These are phyloP conservation scores for Fulvia fulva DNA, from an alignment of 2,329 filamentous ascomycete species.

Conservation along the genomic window DNA sequence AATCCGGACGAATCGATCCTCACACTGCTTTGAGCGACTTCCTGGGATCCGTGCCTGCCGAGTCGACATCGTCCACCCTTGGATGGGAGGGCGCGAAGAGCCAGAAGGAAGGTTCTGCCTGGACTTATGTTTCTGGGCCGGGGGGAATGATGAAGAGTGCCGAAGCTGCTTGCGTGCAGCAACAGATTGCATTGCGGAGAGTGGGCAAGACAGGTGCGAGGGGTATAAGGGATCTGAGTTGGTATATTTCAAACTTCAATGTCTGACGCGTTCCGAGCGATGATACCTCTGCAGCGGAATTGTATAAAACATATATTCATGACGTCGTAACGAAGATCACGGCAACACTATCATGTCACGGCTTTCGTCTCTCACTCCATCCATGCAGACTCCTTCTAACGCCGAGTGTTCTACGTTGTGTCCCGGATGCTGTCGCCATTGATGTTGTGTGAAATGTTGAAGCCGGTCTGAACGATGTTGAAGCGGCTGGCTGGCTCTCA, in stretches of 20 bases:
- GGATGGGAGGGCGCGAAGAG: neutral
- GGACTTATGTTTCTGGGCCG: neutral
- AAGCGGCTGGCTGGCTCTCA: neutral
- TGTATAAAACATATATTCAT: neutral
- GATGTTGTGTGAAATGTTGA: constrained; percentile 44
- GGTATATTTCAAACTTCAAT: neutral
- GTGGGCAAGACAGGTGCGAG: neutral
- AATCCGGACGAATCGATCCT: neutral
- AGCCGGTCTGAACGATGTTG: constrained; percentile 32
- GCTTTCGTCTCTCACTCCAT: constrained; percentile 34
- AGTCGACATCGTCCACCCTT: neutral
- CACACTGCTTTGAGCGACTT: neutral
- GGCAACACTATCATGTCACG: neutral
- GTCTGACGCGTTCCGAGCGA: neutral
- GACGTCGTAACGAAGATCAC: neutral
- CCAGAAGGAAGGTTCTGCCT: neutral
- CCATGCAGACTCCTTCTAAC: constrained; percentile 48
- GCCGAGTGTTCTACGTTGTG: constrained; percentile 46
- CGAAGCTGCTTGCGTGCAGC: neutral
- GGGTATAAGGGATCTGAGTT: neutral
- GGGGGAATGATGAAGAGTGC: neutral
- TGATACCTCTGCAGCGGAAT: neutral
- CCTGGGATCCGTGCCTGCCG: neutral
- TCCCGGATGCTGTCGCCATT: constrained; percentile 30
- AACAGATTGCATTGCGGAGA: neutral